These are phyloP conservation scores for Plasmodium gallinaceum DNA, from an alignment of 169 alveolate species.

Conservation along the genomic window DNA sequence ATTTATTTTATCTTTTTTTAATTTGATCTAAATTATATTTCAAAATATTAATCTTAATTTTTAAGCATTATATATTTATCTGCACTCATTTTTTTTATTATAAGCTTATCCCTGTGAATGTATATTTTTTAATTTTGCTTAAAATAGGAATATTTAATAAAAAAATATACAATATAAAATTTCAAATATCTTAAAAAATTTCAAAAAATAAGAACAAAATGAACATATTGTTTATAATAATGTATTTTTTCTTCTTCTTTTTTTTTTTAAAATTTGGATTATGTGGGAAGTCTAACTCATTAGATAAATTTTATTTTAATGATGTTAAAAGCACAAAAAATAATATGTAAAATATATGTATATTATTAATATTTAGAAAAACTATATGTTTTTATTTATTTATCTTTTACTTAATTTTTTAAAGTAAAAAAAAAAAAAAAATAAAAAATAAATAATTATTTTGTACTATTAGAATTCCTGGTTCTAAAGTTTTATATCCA, in stretches of 20 bases:
- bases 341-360: constrained; percentile 22
- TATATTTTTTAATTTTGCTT: not conserved
- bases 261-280: constrained; percentile 9
- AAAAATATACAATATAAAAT: not conserved
- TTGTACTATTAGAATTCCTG: not conserved
- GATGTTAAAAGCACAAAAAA: constrained; percentile 10
- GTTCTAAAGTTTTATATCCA: constrained; percentile 39
- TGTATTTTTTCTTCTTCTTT: constrained; percentile 20
- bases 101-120: not conserved
- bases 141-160: not conserved
- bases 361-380: not conserved
- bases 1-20: not conserved
- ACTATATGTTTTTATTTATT: not conserved
- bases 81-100: not conserved
- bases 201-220: constrained; percentile 27
- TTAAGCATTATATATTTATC: too few relatives aligned
- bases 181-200: not conserved
- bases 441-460: not conserved
- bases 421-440: not conserved
- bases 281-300: constrained; percentile 24
- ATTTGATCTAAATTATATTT: too few relatives aligned
- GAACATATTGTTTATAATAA: constrained; percentile 8
- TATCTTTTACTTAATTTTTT: not conserved
- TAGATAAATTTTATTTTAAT: constrained; percentile 26
- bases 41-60: too few relatives aligned